Base-by-base conservation (phyloP, 805 yeast genomes). In the Komagataella pastoris region DNA sequence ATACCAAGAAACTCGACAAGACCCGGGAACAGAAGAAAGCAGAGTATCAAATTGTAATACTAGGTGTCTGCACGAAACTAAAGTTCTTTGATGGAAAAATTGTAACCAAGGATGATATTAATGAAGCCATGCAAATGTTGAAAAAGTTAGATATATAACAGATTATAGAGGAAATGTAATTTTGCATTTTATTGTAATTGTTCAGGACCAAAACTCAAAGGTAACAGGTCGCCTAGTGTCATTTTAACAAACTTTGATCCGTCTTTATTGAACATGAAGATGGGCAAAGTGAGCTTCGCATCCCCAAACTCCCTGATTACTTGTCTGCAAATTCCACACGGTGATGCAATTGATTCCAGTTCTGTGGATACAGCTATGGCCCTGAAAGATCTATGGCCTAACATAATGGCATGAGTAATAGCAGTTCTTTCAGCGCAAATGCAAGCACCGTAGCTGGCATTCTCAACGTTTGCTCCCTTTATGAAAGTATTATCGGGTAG, bases 271-370 rank as follows among this genome's bases (percentile, higher is more conserved):
- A 81, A 84, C 93, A 91, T 83, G 62, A 75, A 79, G 2, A 91
- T 66, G 0, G 86, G 85, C 24, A 79, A 24, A 17, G 56, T 53
- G 17, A 61, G 53, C 3, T 55, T 61, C 3, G 53, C 61, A 6
- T 74, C 70, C 0, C 81, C 77, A 64, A 90, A 91, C 64, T 91
- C 99, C 44, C 96, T 72, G 36, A 91, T 79, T 52, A 85, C 78
- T 65, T 91, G 99, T 51, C 99, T 73, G 61, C 99, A 91, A 44
- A 93, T 83, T 3, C 99, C 99, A 64, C 99, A 91, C 0, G 99
- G 99, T 7, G 90, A 72, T 8, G 85, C 81, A 30, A 82, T 76
- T 7, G 67, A 65, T 1, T 74, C 75, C 47, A 74, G 58, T 60
- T 83, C 90, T 19, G 86, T 75, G 3, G 85, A 70, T 7, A 88